Evolutionary conservation across 176 grass and related monocot genomes (phyloP), one percentile per base, ranked within the genome.

Genomic region (Thinopyrum elongatum): DNA sequence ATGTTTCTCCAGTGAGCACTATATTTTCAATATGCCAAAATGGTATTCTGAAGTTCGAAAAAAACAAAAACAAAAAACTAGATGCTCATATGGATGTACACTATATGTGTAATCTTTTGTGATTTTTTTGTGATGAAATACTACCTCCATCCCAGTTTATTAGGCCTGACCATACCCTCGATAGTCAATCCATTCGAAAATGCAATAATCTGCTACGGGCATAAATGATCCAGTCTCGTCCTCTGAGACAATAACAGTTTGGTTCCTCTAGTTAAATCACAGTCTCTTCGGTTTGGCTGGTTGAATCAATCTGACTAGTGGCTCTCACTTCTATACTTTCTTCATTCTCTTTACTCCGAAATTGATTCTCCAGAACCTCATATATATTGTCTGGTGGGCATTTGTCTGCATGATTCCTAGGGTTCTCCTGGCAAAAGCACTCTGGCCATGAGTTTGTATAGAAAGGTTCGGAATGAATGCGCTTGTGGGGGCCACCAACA

Each of bases 391-490:
- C 84, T 10, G 89, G 80, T 2, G 95, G 93, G 74, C 95, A 98
- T 58, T 80, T 64, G 30, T 95, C 87, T 15, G 67, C 87, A 7
- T 21, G 70, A 77, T 89, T 90, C 83, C 64, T 90, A 42, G 95
- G 58, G 27, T 88, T 83, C 3, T 30, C 71, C 78, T 94, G 89
- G 81, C 95, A 98, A 80, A 98, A 98, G 41, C 95, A 98, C 78
- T 98, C 95, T 17, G 95, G 93, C 95, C 95, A 98, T 33, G 95
- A 98, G 72, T 98, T 98, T 21, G 86, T 98, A 73, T 94, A 95
- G 85, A 98, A 92, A 36, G 93, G 93, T 35, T 98, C 95, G 10
- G 91, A 89, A 39, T 80, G 83, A 11, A 93, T 85, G 63, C 95
- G 90, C 78, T 89, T 93, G 81, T 91, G 95, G 8, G 89, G 93